Conservation (phyloP, 441 rosid genomes). For the Euphorbia schlechtendalii region DNA sequence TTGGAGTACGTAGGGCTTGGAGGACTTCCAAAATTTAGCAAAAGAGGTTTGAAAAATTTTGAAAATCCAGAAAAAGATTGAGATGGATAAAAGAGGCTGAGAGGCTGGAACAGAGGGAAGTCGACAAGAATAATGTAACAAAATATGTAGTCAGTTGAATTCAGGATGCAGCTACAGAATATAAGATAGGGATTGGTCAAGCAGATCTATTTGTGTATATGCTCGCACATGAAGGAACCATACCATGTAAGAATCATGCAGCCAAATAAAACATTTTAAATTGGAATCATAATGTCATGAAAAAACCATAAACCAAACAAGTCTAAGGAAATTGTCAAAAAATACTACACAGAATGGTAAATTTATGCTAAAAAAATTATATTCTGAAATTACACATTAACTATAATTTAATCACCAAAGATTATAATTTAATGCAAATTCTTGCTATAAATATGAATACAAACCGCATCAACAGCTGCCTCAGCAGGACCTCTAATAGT, state of each 20-base stretch:
- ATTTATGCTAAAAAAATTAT: background rate
- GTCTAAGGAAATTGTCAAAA: too few species aligned
- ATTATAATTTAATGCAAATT: background rate
- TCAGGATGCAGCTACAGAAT: background rate
- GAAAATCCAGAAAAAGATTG: too few species aligned
- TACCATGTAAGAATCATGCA: too few species aligned
- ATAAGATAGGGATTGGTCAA: background rate
- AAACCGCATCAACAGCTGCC: constrained; percentile 87
- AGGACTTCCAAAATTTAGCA: background rate
- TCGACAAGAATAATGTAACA: background rate
- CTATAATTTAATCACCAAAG: background rate
- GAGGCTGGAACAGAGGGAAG: background rate
- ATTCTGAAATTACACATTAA: background rate
- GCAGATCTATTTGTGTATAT: background rate
- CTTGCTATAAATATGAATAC: constrained; percentile 10
- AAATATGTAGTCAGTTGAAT: background rate
- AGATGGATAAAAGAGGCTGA: background rate
- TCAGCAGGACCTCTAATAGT: constrained; percentile 87
- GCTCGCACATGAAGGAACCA: background rate
- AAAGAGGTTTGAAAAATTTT: background rate
- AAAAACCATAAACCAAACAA: too few species aligned
- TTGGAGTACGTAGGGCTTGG: too few species aligned
- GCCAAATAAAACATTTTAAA: too few species aligned
- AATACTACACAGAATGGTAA: too few species aligned
- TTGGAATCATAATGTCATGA: too few species aligned